Evolutionary conservation across 192 early-diverging fungal species (phyloP), one percentile per base, ranked within the genome.

Genomic region (Podila epicladia): DNA sequence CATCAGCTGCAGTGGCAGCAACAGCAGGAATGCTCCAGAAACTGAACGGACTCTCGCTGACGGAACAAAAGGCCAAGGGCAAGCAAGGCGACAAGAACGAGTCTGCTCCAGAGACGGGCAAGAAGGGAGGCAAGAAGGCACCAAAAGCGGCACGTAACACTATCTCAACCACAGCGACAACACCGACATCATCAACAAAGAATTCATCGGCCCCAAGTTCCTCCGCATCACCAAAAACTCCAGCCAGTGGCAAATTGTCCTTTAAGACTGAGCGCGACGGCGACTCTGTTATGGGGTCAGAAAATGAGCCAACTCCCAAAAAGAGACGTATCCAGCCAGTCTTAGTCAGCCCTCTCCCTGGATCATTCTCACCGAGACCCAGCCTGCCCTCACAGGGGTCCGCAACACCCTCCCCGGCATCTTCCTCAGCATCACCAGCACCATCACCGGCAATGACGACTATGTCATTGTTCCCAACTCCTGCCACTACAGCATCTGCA

Each of bases 11-110:
- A 2, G 61, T 73, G 41, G 77, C 77, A 8, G 77, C 71, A 6
- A 73, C 77, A 0, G 77, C 71, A 6, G 77, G 77, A 8, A 80
- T 80, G 77, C 61, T 80, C 2, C 77, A 80, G 8, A 80, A 73
- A 17, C 55, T 80, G 22, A 80, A 69, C 28, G 69, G 77, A 15
- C 49, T 80, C 11, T 73, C 77, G 9, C 20, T 80, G 29, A 67
- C 62, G 15, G 77, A 80, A 24, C 53, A 59, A 1, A 70, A 71
- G 58, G 68, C 69, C 15, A 65, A 64, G 63, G 63, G 69, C 55
- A 71, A 67, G 38, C 63, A 66, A 12, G 57, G 28, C 9, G 28
- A n/a, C 12, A 80, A 80, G 41, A 53, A 41, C 19, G 72, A 80
- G 49, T 9, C 66, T 28, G 72, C 68, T 57, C 53, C 50, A n/a